These are phyloP conservation scores for Mycena chlorophos DNA, from an alignment of 768 basidiomycete species.

Conservation along the genomic window DNA sequence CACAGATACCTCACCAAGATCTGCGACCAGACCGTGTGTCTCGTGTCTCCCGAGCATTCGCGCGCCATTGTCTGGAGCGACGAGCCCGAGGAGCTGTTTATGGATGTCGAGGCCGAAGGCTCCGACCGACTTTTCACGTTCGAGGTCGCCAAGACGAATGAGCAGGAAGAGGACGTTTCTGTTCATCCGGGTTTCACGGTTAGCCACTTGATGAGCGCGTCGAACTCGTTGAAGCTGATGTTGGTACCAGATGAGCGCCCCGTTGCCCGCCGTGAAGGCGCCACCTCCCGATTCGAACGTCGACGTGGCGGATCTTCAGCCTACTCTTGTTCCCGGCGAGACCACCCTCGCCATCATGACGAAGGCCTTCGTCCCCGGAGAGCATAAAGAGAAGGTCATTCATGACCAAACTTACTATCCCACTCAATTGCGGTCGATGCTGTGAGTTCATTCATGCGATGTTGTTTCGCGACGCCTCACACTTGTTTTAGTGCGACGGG, in stretches of 20 bases:
- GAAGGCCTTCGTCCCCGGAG: constrained; percentile 23
- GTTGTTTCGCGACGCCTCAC: background rate
- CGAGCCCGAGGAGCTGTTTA: constrained; percentile 26
- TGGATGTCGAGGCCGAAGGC: constrained; percentile 40
- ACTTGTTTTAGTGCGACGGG: constrained; percentile 23
- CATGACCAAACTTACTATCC: background rate
- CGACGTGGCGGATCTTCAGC: constrained; percentile 17
- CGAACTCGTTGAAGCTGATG: background rate
- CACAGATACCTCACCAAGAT: constrained; percentile 60
- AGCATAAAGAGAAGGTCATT: background rate
- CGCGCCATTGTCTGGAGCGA: constrained; percentile 45
- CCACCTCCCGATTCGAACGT: constrained; percentile 7
- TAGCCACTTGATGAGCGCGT: constrained; percentile 4
- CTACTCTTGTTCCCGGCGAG: constrained; percentile 41
- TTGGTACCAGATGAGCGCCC: constrained; percentile 12
- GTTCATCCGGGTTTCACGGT: constrained; percentile 49
- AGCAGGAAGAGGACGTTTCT: constrained; percentile 53
- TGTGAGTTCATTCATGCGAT: constrained; percentile 27
- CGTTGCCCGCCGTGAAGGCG: constrained; percentile 8
- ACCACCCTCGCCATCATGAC: constrained; percentile 43
- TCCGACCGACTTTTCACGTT: constrained; percentile 53
- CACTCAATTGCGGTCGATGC: constrained; percentile 15
- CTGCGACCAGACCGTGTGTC: constrained; percentile 52
- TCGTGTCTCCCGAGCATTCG: constrained; percentile 52
- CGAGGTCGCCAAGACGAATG: constrained; percentile 53